Base-by-base conservation (phyloP, 176 grass and related monocot genomes). In the Cenchrus purpureus region DNA sequence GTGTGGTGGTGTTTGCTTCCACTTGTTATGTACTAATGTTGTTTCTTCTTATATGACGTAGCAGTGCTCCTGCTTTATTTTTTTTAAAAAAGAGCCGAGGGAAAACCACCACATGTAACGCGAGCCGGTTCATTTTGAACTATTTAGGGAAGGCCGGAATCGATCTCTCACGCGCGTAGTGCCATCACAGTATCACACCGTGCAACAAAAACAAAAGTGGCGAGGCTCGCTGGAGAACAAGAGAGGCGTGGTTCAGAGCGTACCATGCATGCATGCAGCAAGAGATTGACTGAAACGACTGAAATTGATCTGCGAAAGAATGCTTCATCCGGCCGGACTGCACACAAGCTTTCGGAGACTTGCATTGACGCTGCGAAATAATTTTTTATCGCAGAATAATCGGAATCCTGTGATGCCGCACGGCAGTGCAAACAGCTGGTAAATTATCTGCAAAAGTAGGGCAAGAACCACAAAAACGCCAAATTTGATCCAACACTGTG, bases 111-210 rank as follows among this genome's bases (percentile, higher is more conserved):
- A 56, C 60, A 28, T 75, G 1, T 0, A 84, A 22, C 28, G 9
- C 28, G 12, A 3, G 29, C 71, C 7, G 16, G 12, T 49, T 37
- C 52, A 52, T 78, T 70, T 77, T 42, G 65, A 78, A 14, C 60
- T 76, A 60, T 19, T 56, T 73, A 51, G 56, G 60, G 32, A 84
- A 84, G 60, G n/a, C 20, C 60, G 34, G 48, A 44, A 56, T 54
- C 34, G 37, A 40, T 52, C n/a, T 8, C 45, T 40, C 45, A 46
- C 45, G 45, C 8, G 19, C 72, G 34, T 67, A 12, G 65, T 6
- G 20, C 10, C 54, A 0, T 43, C 42, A 10, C 9, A 25, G 22
- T 25, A 25, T 25, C 22, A 40, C 37, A 1, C 72, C 65, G 12
- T 28, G 20, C 32, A 9, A 7, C 42, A 3, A 46, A 40, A 40